These are phyloP conservation scores for Raphanus sativus DNA, from an alignment of 345 rosid species.

Conservation along the genomic window DNA sequence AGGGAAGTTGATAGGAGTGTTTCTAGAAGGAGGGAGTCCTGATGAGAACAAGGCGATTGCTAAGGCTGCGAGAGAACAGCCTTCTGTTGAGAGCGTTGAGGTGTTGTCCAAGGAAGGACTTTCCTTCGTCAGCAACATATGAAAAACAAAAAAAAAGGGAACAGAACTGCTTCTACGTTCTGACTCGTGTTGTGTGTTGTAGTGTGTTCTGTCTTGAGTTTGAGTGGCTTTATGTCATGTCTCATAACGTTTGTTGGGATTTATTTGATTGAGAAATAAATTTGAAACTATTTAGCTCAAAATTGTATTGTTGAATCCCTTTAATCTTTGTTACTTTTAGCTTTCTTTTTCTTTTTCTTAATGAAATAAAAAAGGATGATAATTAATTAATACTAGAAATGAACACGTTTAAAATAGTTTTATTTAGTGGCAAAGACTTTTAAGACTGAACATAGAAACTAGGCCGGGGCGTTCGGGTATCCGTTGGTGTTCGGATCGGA, in stretches of 20 bases:
- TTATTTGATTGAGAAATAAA: not conserved
- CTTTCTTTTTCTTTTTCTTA: not conserved
- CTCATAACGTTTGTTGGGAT: not conserved
- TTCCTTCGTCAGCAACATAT: constrained; percentile 45
- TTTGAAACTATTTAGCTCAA: not conserved
- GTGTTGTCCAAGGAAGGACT: constrained; percentile 64
- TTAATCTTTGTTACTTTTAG: not conserved
- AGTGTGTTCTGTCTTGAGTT: not conserved
- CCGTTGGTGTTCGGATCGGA: too few relatives aligned
- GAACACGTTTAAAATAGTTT: not conserved
- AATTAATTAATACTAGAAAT: not conserved
- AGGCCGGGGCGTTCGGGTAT: too few relatives aligned
- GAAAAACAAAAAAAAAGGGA: not conserved
- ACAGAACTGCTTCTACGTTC: not conserved
- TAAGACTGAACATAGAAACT: not conserved
- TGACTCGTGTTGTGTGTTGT: not conserved
- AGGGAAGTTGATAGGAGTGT: constrained; percentile 80
- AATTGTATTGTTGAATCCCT: not conserved
- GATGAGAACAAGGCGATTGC: constrained; percentile 91
- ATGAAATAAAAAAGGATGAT: not conserved
- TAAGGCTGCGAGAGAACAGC: constrained; percentile 71
- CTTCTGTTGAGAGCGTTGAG: constrained; percentile 59
- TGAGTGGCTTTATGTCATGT: not conserved
- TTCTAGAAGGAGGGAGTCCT: constrained; percentile 83
- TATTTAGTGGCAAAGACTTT: not conserved